Evolutionary conservation across 83 land plant species (phyloP).

Genomic region (Thuja plicata): DNA sequence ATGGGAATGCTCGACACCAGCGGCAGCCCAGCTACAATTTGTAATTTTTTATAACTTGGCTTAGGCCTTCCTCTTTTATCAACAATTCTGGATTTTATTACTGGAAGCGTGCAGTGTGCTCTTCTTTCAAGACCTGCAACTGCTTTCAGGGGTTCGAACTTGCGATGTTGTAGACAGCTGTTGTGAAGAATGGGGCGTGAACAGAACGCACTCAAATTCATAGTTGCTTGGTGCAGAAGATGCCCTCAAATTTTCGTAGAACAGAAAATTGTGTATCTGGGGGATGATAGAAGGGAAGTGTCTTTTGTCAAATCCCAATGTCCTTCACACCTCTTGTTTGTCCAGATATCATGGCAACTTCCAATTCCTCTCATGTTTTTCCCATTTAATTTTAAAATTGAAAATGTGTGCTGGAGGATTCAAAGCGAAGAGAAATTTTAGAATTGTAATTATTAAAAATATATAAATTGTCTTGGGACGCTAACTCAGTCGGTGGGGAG

Average conservation of each 20-base stretch:
- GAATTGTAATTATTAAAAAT: too few relatives aligned
- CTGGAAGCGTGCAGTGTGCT: neutral
- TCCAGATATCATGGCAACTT: too few relatives aligned
- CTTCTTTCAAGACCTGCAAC: neutral
- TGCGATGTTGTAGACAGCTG: neutral
- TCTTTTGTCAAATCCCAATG: too few relatives aligned
- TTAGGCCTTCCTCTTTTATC: neutral
- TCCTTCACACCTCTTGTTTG: too few relatives aligned
- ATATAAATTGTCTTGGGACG: too few relatives aligned
- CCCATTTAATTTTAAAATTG: too few relatives aligned
- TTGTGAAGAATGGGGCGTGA: neutral
- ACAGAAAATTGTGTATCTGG: too few relatives aligned
- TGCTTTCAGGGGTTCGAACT: neutral
- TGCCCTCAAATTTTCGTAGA: neutral
- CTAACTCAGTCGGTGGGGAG: too few relatives aligned
- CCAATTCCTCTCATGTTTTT: too few relatives aligned
- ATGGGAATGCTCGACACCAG: conserved; percentile 4
- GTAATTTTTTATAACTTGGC: neutral
- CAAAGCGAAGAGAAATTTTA: too few relatives aligned
- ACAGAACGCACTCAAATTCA: neutral
- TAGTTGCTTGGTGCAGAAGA: neutral
- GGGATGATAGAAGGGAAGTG: too few relatives aligned
- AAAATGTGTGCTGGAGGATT: too few relatives aligned
- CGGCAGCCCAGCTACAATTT: conserved; percentile 9
- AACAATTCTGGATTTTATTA: neutral